Base-by-base conservation (phyloP, 306 rosid genomes). In the Oemleria cerasiformis region DNA sequence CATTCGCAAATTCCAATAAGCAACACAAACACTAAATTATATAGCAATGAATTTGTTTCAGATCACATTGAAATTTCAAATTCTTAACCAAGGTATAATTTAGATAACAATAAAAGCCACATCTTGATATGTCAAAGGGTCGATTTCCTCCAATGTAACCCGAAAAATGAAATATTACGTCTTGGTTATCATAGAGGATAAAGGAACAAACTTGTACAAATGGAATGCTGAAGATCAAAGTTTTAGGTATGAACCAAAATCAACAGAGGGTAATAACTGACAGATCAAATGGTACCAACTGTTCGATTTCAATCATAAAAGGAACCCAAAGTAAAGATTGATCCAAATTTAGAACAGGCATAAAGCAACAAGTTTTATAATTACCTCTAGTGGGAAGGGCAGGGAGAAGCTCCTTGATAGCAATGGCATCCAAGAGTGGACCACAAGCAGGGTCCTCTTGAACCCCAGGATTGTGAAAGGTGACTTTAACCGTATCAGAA, bases 381-480 rank as follows among this genome's bases (percentile, higher is more conserved):
- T 81, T 89, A 94, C 99, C 87, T 88, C 85, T 84, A 3, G 97
- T 83, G 66, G 92, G 96, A 13, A 15, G 43, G 65, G 84, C 90
- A 47, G 88, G 97, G 48, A 68, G 68, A 62, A 91, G 87, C 80
- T 91, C 90, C 82, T 95, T 89, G 74, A 91, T 88, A 54, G 96
- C 99, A 80, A 94, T 84, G 8, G 96, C 97, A 78, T 94, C 99
- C 72, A 94, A 77, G 57, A 94, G 96, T 4, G 97, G 99, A 42
- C 99, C 97, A 65, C 98, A 91, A 63, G 97, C 57, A 51, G 97
- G 91, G 72, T 93, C 89, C 70, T 93, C 98, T 74, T 93, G 98
- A 75, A 87, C 88, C 63, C 97, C 97, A 75, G 96, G 96, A 75
- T 93, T 93, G 80, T 87, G 96, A 78, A 93, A 91, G 5, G 88